Conservation (phyloP, 2,329 filamentous ascomycete genomes). For the Sporothrix brasiliensis region DNA sequence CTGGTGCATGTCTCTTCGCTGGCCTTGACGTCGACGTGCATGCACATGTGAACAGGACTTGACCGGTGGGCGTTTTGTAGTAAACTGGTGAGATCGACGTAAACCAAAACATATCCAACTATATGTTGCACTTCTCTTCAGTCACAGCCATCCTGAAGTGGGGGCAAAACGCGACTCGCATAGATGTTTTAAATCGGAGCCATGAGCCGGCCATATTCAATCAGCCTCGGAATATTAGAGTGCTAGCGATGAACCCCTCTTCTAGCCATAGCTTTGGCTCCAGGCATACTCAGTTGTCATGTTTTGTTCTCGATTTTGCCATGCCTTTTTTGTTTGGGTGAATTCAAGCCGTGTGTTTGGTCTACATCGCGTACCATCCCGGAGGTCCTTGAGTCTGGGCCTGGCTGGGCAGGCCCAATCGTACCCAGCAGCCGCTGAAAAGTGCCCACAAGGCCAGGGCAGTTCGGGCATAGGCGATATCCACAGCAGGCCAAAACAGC, state of each 20-base stretch:
- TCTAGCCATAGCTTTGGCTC: neutral
- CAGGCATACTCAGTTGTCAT: neutral
- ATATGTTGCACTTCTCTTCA: too few relatives aligned
- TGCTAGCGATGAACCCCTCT: slow-evolving; percentile 7
- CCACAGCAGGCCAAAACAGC: neutral
- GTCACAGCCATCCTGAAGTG: neutral
- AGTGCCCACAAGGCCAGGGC: slow-evolving; percentile 11
- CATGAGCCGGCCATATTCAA: neutral
- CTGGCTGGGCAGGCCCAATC: slow-evolving; percentile 11
- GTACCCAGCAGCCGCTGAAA: slow-evolving; percentile 15
- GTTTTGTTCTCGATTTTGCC: neutral
- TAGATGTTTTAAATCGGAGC: neutral
- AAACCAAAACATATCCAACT: neutral
- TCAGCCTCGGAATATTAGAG: slow-evolving; percentile 18
- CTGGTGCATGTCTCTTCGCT: neutral
- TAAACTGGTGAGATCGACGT: neutral
- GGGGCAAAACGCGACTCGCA: neutral
- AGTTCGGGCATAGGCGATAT: neutral
- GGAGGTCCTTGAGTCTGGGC: slow-evolving; percentile 18
- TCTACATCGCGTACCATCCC: neutral
- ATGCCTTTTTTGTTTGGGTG: slow-evolving; percentile 6
- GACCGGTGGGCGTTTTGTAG: neutral
- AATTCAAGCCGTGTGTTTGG: slow-evolving; percentile 3
- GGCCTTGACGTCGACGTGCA: slow-evolving; percentile 31
- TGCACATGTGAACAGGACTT: slow-evolving; percentile 23